phyloP scores from a whole-genome alignment of 2,329 filamentous ascomycete genomes.

The Colletotrichum chlorophyti region DNA sequence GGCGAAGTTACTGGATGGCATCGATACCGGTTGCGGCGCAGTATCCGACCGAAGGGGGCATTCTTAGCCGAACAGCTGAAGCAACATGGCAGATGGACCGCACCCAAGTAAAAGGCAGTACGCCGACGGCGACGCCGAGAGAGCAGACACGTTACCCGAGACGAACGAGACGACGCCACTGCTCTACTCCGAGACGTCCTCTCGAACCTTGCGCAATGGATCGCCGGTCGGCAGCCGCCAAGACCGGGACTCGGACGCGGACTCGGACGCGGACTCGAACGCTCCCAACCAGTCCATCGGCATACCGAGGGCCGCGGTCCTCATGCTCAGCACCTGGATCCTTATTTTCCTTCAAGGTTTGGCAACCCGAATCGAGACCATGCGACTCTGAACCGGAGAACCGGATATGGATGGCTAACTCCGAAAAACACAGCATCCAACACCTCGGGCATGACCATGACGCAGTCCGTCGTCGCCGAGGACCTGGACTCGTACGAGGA shows the following conservation, averaged over 20 bases:
- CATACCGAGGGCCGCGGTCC: conserved; percentile 46
- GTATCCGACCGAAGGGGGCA: conserved; percentile 7
- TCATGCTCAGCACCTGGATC: conserved; percentile 60
- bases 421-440: conserved; percentile 59
- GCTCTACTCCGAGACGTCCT: conserved; percentile 25
- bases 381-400: conserved; percentile 6
- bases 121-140: not conserved
- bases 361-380: too few relatives aligned
- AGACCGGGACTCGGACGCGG: conserved; percentile 8
- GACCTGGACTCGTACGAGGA: conserved; percentile 77
- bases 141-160: not conserved
- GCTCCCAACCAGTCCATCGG: conserved; percentile 34
- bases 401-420: conserved; percentile 2
- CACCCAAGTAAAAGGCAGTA: not conserved
- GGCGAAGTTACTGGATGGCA: conserved; percentile 10
- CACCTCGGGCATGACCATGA: conserved; percentile 82
- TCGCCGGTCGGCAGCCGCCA: conserved; percentile 10
- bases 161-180: conserved; percentile 28
- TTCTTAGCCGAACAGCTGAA: conserved; percentile 4
- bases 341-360: conserved; percentile 67
- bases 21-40: not conserved
- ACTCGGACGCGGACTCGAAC: conserved; percentile 10
- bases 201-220: conserved; percentile 15
- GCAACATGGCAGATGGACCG: conserved; percentile 5
- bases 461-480: conserved; percentile 77